A percentile compares a stretch with the other conserved stretches of the same genome.
Evolutionary conservation across 1,284 basidiomycete species (phyloP).

Genomic region (Tylopilus sp.): DNA sequence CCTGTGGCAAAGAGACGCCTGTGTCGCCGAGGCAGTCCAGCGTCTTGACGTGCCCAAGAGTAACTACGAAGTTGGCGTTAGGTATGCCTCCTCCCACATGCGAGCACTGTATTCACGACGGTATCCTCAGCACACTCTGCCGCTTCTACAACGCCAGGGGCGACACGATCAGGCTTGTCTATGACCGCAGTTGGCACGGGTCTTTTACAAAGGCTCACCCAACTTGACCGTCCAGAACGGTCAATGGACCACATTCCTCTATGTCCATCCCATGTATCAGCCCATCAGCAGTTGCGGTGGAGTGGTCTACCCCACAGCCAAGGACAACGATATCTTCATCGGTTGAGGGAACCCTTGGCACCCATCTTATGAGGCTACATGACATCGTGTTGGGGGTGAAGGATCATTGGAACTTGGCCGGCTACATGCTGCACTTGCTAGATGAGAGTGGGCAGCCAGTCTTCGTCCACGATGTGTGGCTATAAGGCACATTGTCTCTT

Average conservation of each 20-base stretch:
- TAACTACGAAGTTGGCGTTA: background rate
- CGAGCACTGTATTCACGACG: background rate
- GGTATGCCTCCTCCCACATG: background rate
- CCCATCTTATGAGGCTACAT: too few species aligned
- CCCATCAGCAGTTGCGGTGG: too few species aligned
- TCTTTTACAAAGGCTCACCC: background rate
- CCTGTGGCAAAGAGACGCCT: background rate
- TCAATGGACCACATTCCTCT: background rate
- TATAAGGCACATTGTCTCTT: background rate
- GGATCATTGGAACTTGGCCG: too few species aligned
- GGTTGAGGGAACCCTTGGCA: too few species aligned
- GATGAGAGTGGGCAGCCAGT: background rate
- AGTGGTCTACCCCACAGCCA: too few species aligned
- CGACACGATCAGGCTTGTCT: background rate
- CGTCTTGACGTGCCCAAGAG: conserved; percentile 2
- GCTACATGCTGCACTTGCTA: background rate
- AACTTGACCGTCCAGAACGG: background rate
- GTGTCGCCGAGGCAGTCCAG: background rate
- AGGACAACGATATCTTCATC: too few species aligned
- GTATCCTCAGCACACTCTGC: background rate
- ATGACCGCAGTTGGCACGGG: background rate
- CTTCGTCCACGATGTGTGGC: background rate
- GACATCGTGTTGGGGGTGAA: too few species aligned
- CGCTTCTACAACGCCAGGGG: conserved; percentile 1
- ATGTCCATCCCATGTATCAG: too few species aligned